Evolutionary conservation across 129 eudicot species (phyloP).

Genomic region (Flaveria ramosissima): DNA sequence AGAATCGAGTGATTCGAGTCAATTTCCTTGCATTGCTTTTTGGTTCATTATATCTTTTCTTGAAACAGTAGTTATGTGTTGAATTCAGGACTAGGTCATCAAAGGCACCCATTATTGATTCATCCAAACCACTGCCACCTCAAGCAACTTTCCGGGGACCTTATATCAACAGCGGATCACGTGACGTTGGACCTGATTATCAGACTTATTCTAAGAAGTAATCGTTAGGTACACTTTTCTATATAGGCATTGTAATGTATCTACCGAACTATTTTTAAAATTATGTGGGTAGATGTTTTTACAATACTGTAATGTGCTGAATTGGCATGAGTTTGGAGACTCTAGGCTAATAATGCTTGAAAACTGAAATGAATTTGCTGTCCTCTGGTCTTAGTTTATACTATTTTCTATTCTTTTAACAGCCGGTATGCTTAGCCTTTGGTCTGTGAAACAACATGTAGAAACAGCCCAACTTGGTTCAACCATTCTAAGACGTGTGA

Average conservation of each 20-base stretch:
- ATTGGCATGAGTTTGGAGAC: not conserved
- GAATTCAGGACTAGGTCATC: constrained; percentile 66
- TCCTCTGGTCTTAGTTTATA: not conserved
- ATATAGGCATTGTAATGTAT: constrained; percentile 17
- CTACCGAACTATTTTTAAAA: not conserved
- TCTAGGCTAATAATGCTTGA: constrained; percentile 6
- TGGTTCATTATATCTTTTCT: not conserved
- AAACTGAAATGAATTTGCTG: not conserved
- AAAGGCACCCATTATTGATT: constrained; percentile 79
- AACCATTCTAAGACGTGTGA: not conserved
- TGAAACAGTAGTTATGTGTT: constrained; percentile 1
- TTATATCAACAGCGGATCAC: constrained; percentile 92
- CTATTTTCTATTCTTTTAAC: not conserved
- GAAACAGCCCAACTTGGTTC: not conserved
- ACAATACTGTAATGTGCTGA: not conserved
- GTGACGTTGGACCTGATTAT: constrained; percentile 94
- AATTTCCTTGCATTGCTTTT: not conserved
- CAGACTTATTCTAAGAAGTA: constrained; percentile 73
- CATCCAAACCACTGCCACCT: constrained; percentile 93
- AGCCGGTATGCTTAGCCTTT: not conserved
- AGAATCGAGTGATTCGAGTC: not conserved
- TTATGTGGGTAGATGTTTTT: not conserved
- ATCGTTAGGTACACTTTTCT: constrained; percentile 6
- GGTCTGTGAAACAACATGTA: not conserved
- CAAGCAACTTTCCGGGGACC: constrained; percentile 99